Base-by-base conservation (phyloP, 345 rosid genomes). In the Boechera stricta region DNA sequence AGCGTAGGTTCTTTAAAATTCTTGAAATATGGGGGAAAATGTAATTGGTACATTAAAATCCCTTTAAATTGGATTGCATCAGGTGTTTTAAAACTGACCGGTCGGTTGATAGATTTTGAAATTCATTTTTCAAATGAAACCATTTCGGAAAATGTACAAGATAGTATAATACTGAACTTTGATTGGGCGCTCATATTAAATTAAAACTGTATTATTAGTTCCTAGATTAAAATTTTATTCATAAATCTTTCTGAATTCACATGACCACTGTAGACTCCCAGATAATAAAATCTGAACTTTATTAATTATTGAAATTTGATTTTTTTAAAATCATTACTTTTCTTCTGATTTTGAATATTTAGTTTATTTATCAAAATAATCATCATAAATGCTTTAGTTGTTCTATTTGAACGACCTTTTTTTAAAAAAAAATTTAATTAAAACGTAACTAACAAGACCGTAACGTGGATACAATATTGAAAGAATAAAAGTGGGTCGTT, bases 1-100 rank as follows among this genome's bases (percentile, higher is more conserved):
- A 77, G 76, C 18, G 61, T 77, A 63, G n/a, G 42, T 63, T 70
- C 71, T 77, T 54, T 64, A 29, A 29, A 64, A 38, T 55, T 71
- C 72, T 61, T 71, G 54, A 71, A 71, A 38, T 41, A 67, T 55
- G 65, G 63, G 48, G n/a, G 0, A 8, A 47, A 32, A 10, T 33
- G 38, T 71, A 6, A 21, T 2, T 35, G 10, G 5, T 15, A 36
- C 21, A 61, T 36, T 72, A 13, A 57, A 38, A 29, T 36, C 52
- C 51, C 53, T 67, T 58, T 67, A 10, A 57, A 55, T 36, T 47
- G 72, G 59, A 66, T 66, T 57, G 39, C 31, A 74, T 56, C 48
- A 64, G 32, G 9, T 54, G 58, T 54, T 56, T 74, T 28, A 6
- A 57, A 65, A 47, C 67, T 48, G 31, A 47, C 51, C 6, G 4